phyloP scores from a whole-genome alignment of 1,284 basidiomycete species.

The Mycosarcoma maydis region DNA sequence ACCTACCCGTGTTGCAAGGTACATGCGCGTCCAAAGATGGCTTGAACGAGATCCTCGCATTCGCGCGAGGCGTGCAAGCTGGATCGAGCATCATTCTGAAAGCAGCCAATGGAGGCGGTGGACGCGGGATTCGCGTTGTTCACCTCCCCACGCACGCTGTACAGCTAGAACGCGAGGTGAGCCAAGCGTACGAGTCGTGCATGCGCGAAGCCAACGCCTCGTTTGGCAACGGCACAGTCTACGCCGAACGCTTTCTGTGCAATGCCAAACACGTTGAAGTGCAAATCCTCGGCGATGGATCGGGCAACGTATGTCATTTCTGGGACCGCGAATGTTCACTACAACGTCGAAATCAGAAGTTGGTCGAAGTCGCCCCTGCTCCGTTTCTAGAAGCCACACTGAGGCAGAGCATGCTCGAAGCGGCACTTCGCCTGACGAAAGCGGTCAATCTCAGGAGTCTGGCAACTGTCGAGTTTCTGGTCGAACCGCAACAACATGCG shows the following conservation, averaged over 20 bases:
- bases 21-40: slow-evolving; percentile 1
- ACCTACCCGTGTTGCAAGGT: slow-evolving; percentile 23
- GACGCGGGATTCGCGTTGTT: slow-evolving; percentile 39
- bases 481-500: slow-evolving; percentile 4
- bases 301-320: slow-evolving; percentile 26
- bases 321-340: slow-evolving; percentile 49
- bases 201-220: slow-evolving; percentile 25
- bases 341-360: slow-evolving; percentile 44
- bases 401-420: slow-evolving; percentile 10
- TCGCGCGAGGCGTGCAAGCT: slow-evolving; percentile 1
- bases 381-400: slow-evolving; percentile 3
- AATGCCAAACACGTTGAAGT: slow-evolving; percentile 47
- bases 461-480: slow-evolving; percentile 47
- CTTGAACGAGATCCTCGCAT: slow-evolving; percentile 19
- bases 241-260: slow-evolving; percentile 34
- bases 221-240: slow-evolving; percentile 38
- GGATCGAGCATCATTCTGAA: slow-evolving; percentile 36
- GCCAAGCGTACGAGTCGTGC: slow-evolving; percentile 26
- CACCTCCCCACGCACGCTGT: not conserved
- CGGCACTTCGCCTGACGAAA: slow-evolving; percentile 12
- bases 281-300: slow-evolving; percentile 44
- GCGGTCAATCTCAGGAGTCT: slow-evolving; percentile 19
- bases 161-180: not conserved
- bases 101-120: slow-evolving; percentile 47
- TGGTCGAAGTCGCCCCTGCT: slow-evolving; percentile 48